These are phyloP conservation scores for Citrus medica DNA, from an alignment of 345 rosid species.

Conservation along the genomic window DNA sequence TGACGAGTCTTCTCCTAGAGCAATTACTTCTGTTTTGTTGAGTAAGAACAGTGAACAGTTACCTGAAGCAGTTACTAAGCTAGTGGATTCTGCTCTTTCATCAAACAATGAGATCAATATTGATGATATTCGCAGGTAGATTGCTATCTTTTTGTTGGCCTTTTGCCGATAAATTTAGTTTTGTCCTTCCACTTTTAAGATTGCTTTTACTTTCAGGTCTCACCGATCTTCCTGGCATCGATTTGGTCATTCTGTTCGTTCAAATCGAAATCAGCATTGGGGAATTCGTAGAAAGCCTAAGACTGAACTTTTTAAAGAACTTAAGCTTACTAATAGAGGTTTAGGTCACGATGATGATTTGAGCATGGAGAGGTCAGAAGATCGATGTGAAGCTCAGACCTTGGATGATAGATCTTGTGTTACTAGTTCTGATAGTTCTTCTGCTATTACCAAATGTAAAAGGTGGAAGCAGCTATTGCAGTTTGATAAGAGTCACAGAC, in stretches of 20 bases:
- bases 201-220: constrained; percentile 40
- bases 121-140: constrained; percentile 65
- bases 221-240: constrained; percentile 73
- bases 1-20: constrained; percentile 31
- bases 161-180: not conserved
- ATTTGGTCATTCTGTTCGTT: constrained; percentile 42
- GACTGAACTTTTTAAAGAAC: constrained; percentile 55
- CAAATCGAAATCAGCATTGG: constrained; percentile 58
- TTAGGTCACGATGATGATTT: constrained; percentile 36
- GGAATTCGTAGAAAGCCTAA: constrained; percentile 75
- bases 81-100: constrained; percentile 59
- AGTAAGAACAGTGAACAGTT: constrained; percentile 29
- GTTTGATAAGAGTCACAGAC: constrained; percentile 82
- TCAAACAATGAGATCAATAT: constrained; percentile 38
- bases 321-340: constrained; percentile 55
- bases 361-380: constrained; percentile 50
- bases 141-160: not conserved
- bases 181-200: constrained; percentile 14
- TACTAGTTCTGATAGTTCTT: constrained; percentile 23
- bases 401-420: constrained; percentile 25
- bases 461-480: constrained; percentile 68
- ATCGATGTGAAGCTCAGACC: constrained; percentile 42
- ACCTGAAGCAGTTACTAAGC: constrained; percentile 35
- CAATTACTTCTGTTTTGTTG: constrained; percentile 14
- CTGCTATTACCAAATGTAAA: constrained; percentile 32